Evolutionary conservation across 148 eudicot genomes (phyloP), one percentile per base, ranked within the genome.

Genomic region (Cornus florida): DNA sequence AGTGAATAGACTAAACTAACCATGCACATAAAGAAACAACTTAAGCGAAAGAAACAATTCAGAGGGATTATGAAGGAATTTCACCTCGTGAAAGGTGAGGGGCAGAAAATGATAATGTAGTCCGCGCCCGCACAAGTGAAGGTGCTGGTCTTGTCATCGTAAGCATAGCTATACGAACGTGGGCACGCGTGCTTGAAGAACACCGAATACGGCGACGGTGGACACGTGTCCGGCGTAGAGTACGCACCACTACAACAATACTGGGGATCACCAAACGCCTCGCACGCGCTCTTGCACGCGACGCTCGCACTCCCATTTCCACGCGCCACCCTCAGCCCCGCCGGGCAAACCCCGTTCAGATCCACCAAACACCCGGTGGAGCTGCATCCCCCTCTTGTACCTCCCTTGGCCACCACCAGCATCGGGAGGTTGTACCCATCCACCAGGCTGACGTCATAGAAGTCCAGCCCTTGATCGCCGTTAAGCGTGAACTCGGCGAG

Each of bases 261-360:
- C 88, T 78, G 69, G 0, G 99, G 99, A 69, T 91, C 92, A 77
- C 94, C 97, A 77, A 94, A 96, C 39, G 99, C 99, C 86, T 94
- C 98, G 46, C 99, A 96, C 70, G 98, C 99, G 84, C 99, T 96
- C 92, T 86, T 96, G 73, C 99, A 96, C 59, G 99, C 99, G 19
- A 96, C 46, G 67, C 89, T 56, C 70, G 77, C 67, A 33, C 85
- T 81, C 67, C 89, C 83, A 67, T 83, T 84, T 53, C 87, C 92
- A 84, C 86, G 82, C 80, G 71, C 79, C 86, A 93, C 97, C 38
- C 75, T 87, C 33, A 96, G 82, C 67, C 73, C 90, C 56, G 72
- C 48, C 19, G 99, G 99, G 22, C 99, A 96, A 5, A 82, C 94
- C 22, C 84, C 77, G 79, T 96, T 96, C 56, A 96, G 72, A 10